Conservation (phyloP, 2,329 filamentous ascomycete genomes). For the Didymella lethalis region DNA sequence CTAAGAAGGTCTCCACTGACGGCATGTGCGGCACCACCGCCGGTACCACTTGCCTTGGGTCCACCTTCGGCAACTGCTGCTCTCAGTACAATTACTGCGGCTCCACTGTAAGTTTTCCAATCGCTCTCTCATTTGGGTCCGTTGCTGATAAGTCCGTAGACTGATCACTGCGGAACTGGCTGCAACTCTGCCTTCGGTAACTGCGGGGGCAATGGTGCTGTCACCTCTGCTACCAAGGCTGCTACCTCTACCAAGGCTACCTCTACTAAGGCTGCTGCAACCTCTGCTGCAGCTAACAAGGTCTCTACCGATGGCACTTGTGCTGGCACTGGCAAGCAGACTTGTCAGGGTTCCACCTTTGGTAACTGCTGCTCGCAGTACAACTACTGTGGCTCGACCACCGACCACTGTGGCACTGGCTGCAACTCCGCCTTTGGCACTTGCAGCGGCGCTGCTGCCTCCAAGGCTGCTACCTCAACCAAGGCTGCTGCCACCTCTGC, state of each 20-base stretch:
- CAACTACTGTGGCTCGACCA: slow-evolving; percentile 2
- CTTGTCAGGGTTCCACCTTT: slow-evolving; percentile 55
- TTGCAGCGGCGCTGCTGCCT: slow-evolving; percentile 27
- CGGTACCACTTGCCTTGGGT: slow-evolving; percentile 54
- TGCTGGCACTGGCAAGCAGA: slow-evolving; percentile 38
- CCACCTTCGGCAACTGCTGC: slow-evolving; percentile 57
- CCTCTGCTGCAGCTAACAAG: slow-evolving; percentile 23
- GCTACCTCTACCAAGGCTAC: slow-evolving; percentile 12
- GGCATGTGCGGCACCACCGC: slow-evolving; percentile 54
- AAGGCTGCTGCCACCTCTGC: slow-evolving; percentile 12
- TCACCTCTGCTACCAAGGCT: slow-evolving; percentile 14
- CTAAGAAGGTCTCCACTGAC: slow-evolving; percentile 49
- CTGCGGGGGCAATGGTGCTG: slow-evolving; percentile 24
- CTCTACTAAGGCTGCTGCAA: slow-evolving; percentile 9
- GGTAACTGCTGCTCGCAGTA: slow-evolving; percentile 57
- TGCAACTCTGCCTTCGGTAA: slow-evolving; percentile 47
- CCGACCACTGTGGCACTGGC: slow-evolving; percentile 40
- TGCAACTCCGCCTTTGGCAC: slow-evolving; percentile 47
- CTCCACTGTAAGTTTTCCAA: neutral
- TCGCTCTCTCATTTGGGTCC: no score
- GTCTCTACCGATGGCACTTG: slow-evolving; percentile 42
- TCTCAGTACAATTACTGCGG: slow-evolving; percentile 29
- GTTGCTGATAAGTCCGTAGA: neutral
- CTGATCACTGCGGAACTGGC: slow-evolving; percentile 41
- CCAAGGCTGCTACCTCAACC: slow-evolving; percentile 14